Conservation (phyloP, 352 stramenopile genomes). For the Pythium scleroteichum region DNA sequence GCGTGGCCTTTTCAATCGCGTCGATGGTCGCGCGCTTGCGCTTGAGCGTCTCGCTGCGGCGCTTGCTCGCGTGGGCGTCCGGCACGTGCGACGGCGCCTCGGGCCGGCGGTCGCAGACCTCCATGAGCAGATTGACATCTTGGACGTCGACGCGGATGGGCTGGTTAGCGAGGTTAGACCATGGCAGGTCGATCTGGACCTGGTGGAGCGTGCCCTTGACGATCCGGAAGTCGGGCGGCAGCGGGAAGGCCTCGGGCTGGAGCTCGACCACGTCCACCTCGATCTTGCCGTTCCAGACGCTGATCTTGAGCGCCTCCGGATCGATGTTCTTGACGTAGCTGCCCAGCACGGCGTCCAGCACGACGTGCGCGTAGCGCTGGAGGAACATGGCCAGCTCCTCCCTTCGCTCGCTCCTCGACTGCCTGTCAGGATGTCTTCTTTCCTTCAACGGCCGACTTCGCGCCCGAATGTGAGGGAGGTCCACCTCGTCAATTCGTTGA, state of each 20-base stretch:
- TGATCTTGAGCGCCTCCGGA: slow-evolving; percentile 81
- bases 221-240: slow-evolving; percentile 66
- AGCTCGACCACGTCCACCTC: slow-evolving; percentile 82
- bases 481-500: not conserved
- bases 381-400: slow-evolving; percentile 41
- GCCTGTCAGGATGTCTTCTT: slow-evolving; percentile 10
- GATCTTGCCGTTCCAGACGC: slow-evolving; percentile 85
- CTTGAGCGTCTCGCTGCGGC: slow-evolving; percentile 43
- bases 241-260: slow-evolving; percentile 64
- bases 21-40: slow-evolving; percentile 79
- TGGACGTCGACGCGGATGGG: slow-evolving; percentile 79
- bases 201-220: slow-evolving; percentile 79
- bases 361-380: slow-evolving; percentile 82
- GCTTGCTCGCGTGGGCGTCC: slow-evolving; percentile 11
- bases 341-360: slow-evolving; percentile 80
- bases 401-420: slow-evolving; percentile 6
- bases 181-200: slow-evolving; percentile 74
- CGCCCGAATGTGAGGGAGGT: not conserved
- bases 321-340: slow-evolving; percentile 89
- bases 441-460: slow-evolving; percentile 12
- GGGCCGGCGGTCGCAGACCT: slow-evolving; percentile 38
- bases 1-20: slow-evolving; percentile 72
- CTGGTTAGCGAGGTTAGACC: slow-evolving; percentile 69
- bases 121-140: slow-evolving; percentile 71
- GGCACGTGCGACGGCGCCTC: not conserved